phyloP scores from a whole-genome alignment of 2,329 filamentous ascomycete genomes.

The Colletotrichum tropicicola region DNA sequence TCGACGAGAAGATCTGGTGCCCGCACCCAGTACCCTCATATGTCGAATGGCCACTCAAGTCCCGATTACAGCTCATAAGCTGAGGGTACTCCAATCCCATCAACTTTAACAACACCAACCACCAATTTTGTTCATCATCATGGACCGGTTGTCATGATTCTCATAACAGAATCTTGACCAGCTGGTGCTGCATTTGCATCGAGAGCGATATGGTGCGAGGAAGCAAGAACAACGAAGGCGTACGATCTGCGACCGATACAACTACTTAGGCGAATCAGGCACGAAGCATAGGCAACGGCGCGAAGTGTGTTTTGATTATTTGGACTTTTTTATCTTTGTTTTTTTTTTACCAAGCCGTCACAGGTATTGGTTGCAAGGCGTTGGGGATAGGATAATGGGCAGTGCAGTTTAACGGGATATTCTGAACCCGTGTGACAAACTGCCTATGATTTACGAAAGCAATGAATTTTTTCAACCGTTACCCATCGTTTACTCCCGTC shows the following conservation, averaged over 20 bases:
- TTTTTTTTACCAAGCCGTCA: background rate
- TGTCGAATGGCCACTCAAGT: constrained; percentile 39
- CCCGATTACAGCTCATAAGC: constrained; percentile 14
- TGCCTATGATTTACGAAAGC: background rate
- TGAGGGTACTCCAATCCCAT: background rate
- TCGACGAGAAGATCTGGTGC: constrained; percentile 39
- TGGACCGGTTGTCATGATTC: too few relatives aligned
- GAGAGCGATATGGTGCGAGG: background rate
- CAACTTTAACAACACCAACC: rapidly evolving
- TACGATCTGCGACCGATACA: background rate
- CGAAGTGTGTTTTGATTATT: background rate
- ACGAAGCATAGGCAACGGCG: background rate
- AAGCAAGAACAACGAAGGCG: background rate
- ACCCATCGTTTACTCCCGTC: background rate
- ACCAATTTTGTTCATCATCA: too few relatives aligned
- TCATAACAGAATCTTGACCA: background rate
- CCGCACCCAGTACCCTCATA: constrained; percentile 28
- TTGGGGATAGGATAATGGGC: background rate
- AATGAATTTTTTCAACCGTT: background rate
- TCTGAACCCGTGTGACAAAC: background rate
- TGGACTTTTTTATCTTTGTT: background rate
- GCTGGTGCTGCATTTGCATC: background rate
- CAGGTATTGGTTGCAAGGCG: background rate
- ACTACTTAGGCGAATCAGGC: background rate
- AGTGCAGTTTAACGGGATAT: background rate